Evolutionary conservation across 371 early-diverging fungal species (phyloP), one percentile per base, ranked within the genome.

Genomic region (Nosema granulosis): DNA sequence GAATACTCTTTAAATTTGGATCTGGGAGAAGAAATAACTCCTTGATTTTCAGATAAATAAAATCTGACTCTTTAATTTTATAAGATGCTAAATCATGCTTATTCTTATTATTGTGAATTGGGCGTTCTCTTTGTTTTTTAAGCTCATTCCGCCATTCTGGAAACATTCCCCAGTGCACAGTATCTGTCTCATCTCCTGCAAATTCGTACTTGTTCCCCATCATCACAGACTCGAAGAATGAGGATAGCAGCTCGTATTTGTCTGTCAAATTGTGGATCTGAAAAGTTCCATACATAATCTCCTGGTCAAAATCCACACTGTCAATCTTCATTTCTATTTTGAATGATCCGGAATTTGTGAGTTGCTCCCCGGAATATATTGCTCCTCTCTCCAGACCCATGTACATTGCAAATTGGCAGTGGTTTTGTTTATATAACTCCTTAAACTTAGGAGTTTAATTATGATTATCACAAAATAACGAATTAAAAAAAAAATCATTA

Each of bases 261-360:
- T 43, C 43, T 6, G 62, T 72, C 29, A 71, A 31, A 68, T 77
- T 77, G 38, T 68, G 68, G 26, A 77, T 77, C 34, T 68, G 65
- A 34, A 77, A 73, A 13, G 73, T 72, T 9, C 78, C 78, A 31
- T 71, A 77, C 31, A 77, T 58, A 35, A 57, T 34, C 28, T 51
- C 51, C 50, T 71, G 65, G 18, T 32, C 11, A 0, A 58, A 20
- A 52, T 77, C 58, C 20, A 77, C 29, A 12, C n/a, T 29, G 28
- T 77, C 78, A 12, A 77, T 56, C 28, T 66, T 71, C 78, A 77
- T 77, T 22, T 72, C 78, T 32, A 77, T 72, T 59, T 66, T 72
- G 32, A 77, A 77, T 29, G 78, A 66, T 18, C 73, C 73, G 0
- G 35, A 61, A 3, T 20, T 43, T 3, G 78, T 63, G 34, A 68